These are phyloP conservation scores for Trichopus zeylanicus DNA, from an alignment of 116 monocot genomes.

Conservation along the genomic window DNA sequence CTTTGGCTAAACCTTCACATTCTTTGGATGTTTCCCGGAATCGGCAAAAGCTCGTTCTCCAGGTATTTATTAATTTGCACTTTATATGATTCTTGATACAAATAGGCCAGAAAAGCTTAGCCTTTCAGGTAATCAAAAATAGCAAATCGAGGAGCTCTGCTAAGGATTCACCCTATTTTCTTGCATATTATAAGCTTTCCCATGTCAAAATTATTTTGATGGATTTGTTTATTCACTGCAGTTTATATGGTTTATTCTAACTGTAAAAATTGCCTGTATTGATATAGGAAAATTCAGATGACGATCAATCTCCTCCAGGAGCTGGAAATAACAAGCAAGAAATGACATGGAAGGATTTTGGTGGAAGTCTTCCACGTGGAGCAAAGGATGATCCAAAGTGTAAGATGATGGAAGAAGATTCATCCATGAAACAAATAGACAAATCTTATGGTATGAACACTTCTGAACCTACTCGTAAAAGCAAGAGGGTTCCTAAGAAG, in stretches of 20 bases:
- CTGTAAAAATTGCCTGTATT: neutral
- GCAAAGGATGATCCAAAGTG: conserved; percentile 7
- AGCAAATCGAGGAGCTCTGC: too few species aligned
- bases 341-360: conserved; percentile 27
- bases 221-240: too few species aligned
- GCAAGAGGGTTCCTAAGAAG: conserved; percentile 65
- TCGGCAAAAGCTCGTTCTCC: conserved; percentile 30
- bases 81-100: too few species aligned
- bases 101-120: too few species aligned
- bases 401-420: conserved; percentile 4
- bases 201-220: too few species aligned
- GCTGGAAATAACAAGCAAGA: conserved; percentile 17
- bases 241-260: neutral
- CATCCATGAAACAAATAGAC: conserved; percentile 21
- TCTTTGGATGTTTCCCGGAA: conserved; percentile 37
- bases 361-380: conserved; percentile 4
- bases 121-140: too few species aligned
- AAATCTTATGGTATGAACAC: neutral
- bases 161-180: too few species aligned
- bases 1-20: conserved; percentile 16
- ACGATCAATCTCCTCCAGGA: conserved; percentile 23
- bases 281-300: conserved; percentile 32
- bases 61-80: conserved; percentile 20
- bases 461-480: conserved; percentile 56
- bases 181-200: too few species aligned